These are phyloP conservation scores for Blastocystis sp. DNA, from an alignment of 352 stramenopile genomes.

Conservation along the genomic window DNA sequence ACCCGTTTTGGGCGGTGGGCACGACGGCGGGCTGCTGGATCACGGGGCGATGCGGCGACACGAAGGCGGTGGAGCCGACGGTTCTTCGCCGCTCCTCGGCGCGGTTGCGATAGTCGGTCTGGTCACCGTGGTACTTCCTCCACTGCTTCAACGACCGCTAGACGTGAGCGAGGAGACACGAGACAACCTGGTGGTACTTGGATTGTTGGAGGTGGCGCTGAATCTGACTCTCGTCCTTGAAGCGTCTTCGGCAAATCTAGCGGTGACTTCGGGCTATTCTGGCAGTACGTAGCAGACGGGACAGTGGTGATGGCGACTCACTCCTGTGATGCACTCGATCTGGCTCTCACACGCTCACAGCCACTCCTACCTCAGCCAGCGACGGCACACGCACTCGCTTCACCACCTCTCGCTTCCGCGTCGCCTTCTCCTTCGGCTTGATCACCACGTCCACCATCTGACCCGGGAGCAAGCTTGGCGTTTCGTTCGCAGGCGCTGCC, in stretches of 20 bases:
- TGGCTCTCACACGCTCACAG: not conserved
- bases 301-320: not conserved
- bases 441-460: not conserved
- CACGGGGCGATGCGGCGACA: constrained; percentile 10
- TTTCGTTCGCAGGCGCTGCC: not conserved
- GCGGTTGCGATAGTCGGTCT: constrained; percentile 16
- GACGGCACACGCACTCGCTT: not conserved
- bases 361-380: not conserved
- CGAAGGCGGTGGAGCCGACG: constrained; percentile 23
- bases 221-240: constrained; percentile 19
- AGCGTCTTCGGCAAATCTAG: constrained; percentile 57
- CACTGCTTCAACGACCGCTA: constrained; percentile 1
- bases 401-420: not conserved
- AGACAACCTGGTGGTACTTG: not conserved
- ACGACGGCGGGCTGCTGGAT: not conserved
- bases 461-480: not conserved
- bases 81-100: constrained; percentile 34
- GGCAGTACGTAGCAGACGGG: constrained; percentile 33
- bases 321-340: constrained; percentile 41
- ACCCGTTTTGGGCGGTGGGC: not conserved
- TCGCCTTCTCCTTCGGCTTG: not conserved
- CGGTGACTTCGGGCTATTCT: not conserved
- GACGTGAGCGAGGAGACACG: not conserved
- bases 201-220: constrained; percentile 4
- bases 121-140: constrained; percentile 17